phyloP scores from a whole-genome alignment of 768 basidiomycete species.

The Pholiota conissans region DNA sequence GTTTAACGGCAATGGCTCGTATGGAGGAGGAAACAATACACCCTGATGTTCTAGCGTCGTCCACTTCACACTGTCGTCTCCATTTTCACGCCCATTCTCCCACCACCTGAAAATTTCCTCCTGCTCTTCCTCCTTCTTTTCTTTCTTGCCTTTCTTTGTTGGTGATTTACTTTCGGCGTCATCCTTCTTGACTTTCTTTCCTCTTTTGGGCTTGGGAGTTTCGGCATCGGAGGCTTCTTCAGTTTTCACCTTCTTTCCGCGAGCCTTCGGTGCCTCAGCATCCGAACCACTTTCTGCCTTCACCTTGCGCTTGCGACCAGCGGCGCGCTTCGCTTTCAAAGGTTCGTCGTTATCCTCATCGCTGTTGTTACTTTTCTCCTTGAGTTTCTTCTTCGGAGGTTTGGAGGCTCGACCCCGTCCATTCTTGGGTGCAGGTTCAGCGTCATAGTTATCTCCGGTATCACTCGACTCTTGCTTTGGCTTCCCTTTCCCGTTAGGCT shows the following conservation, averaged over 20 bases:
- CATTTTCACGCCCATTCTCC: slow-evolving; percentile 65
- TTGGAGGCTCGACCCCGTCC: slow-evolving; percentile 48
- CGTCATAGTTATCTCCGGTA: slow-evolving; percentile 35
- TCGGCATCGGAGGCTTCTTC: slow-evolving; percentile 46
- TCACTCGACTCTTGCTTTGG: slow-evolving; percentile 32
- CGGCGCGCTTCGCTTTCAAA: slow-evolving; percentile 34
- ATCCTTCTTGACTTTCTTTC: slow-evolving; percentile 43
- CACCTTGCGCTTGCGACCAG: slow-evolving; percentile 41
- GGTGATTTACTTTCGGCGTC: slow-evolving; percentile 33
- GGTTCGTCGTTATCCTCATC: slow-evolving; percentile 38
- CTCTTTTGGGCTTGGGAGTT: slow-evolving; percentile 44
- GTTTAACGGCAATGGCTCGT: slow-evolving; percentile 76
- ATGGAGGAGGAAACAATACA: slow-evolving; percentile 94
- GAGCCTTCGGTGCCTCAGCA: slow-evolving; percentile 41
- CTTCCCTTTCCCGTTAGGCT: slow-evolving; percentile 41
- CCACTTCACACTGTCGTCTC: slow-evolving; percentile 87
- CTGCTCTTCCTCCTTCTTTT: slow-evolving; percentile 66
- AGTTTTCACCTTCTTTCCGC: slow-evolving; percentile 55
- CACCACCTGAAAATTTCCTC: slow-evolving; percentile 85
- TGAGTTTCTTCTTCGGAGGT: slow-evolving; percentile 67
- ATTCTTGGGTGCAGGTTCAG: slow-evolving; percentile 47
- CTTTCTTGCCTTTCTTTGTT: slow-evolving; percentile 50
- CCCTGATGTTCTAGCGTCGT: slow-evolving; percentile 92
- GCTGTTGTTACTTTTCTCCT: slow-evolving; percentile 41
- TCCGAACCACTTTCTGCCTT: slow-evolving; percentile 55